Conservation (phyloP, 2,329 filamentous ascomycete genomes). For the Colletotrichum coccodes region DNA sequence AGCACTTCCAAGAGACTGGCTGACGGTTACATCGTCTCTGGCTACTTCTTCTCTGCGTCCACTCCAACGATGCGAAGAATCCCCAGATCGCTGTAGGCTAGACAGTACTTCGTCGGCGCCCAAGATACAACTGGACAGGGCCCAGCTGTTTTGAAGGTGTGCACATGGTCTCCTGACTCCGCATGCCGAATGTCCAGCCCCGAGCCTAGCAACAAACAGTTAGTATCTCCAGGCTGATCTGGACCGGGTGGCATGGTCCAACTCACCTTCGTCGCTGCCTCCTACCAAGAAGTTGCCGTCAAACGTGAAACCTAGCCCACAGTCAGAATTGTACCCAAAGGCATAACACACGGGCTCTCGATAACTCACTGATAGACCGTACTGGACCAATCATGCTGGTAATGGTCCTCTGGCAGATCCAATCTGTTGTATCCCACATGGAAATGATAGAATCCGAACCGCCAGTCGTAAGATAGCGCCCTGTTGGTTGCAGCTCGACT, state of each 20-base stretch:
- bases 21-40: background rate
- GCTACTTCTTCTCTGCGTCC: constrained; percentile 57
- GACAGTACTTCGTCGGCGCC: constrained; percentile 79
- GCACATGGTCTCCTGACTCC: constrained; percentile 78
- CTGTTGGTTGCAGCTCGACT: constrained; percentile 76
- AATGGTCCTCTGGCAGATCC: constrained; percentile 79
- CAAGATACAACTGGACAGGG: constrained; percentile 76
- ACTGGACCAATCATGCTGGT: constrained; percentile 76
- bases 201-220: constrained; percentile 50
- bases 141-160: constrained; percentile 75
- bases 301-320: constrained; percentile 73
- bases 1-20: background rate
- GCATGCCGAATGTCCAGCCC: constrained; percentile 77
- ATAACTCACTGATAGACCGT: constrained; percentile 69
- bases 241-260: background rate
- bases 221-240: background rate
- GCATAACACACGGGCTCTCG: background rate
- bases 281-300: constrained; percentile 80
- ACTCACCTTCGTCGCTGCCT: constrained; percentile 76
- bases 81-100: constrained; percentile 79
- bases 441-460: constrained; percentile 80
- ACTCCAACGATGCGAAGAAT: constrained; percentile 75
- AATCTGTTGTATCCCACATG: constrained; percentile 82
- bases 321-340: background rate
- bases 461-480: constrained; percentile 77